Evolutionary conservation across 163 green algal species (phyloP), one percentile per base, ranked within the genome.

Genomic region (Chloroidium sp.): DNA sequence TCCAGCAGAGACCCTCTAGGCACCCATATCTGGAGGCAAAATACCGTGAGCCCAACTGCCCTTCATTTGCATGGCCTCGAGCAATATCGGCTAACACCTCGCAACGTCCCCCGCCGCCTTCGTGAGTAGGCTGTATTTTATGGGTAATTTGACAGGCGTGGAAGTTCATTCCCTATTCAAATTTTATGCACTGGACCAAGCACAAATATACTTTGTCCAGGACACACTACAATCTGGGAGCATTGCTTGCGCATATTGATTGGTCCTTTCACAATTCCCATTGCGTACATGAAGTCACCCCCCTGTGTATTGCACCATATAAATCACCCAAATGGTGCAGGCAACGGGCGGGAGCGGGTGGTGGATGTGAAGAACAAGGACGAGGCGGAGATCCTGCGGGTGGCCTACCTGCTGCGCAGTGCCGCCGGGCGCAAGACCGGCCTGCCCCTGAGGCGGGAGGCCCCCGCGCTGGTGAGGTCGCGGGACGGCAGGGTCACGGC

Each of bases 331-430:
- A 36, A 36, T 36, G 36, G 2, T 74, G 72, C 81, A 85, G 82
- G 60, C 12, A 87, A 85, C 69, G 80, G 83, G 10, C 83, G 14
- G 10, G 57, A 67, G 67, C 79, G 85, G 60, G 69, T 76, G 0
- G 84, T 89, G n/a, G 77, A 80, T 14, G 62, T 88, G 59, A 84
- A 82, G 64, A 89, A 89, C 59, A 8, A 80, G 74, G 61, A 75
- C 0, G 59, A 81, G 14, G 81, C 81, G 59, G 84, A 86, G 76
- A 81, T 87, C 36, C 80, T 89, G 80, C 78, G 84, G 12, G 81
- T 86, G 62, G 82, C 81, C 12, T 60, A 81, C 59, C 79, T 81
- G 69, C 84, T 89, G 36, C 81, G 85, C 69, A 85, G 76, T 69
- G 78, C 77, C 36, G 74, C 82, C 62, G 85, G 85, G 36, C 83